phyloP scores from a whole-genome alignment of 2,329 filamentous ascomycete genomes.

The Diplodia sapinea region DNA sequence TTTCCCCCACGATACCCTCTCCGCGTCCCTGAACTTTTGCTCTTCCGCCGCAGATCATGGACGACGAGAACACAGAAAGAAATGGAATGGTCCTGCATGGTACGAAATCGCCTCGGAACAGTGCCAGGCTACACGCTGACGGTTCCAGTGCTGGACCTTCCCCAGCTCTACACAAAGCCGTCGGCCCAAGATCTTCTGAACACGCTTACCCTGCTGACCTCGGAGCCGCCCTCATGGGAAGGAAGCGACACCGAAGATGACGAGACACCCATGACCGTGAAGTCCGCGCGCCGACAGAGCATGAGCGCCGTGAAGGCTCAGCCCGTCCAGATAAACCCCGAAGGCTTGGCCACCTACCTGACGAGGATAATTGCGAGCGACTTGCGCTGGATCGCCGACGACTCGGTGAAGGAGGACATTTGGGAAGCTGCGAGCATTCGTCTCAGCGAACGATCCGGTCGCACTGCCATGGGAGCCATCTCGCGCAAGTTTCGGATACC shows the following conservation, averaged over 20 bases:
- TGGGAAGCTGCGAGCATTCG: slow-evolving; percentile 82
- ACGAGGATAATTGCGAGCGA: slow-evolving; percentile 70
- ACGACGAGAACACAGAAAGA: slow-evolving; percentile 10
- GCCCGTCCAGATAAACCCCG: slow-evolving; percentile 49
- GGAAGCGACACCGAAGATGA: slow-evolving; percentile 51
- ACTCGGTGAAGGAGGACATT: slow-evolving; percentile 69
- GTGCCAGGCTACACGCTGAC: background rate
- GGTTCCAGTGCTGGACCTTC: slow-evolving; percentile 71
- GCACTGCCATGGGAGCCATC: slow-evolving; percentile 70
- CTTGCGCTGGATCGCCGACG: slow-evolving; percentile 71
- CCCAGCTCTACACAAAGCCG: slow-evolving; percentile 82
- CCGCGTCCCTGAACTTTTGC: slow-evolving; percentile 20
- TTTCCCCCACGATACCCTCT: slow-evolving; percentile 27
- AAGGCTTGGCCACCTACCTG: slow-evolving; percentile 68
- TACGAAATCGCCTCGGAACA: background rate
- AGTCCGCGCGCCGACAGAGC: slow-evolving; percentile 24
- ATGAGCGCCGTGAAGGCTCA: slow-evolving; percentile 19
- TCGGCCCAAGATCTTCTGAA: slow-evolving; percentile 66
- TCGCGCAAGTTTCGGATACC: slow-evolving; percentile 66
- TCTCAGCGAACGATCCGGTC: slow-evolving; percentile 83
- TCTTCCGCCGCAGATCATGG: slow-evolving; percentile 25
- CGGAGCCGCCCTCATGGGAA: slow-evolving; percentile 73
- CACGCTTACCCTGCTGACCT: slow-evolving; percentile 69
- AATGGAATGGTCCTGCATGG: slow-evolving; percentile 26
- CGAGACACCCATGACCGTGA: slow-evolving; percentile 33